Evolutionary conservation across 176 grass and related monocot species (phyloP), one percentile per base, ranked within the genome.

Genomic region (Oryza rufipogon): DNA sequence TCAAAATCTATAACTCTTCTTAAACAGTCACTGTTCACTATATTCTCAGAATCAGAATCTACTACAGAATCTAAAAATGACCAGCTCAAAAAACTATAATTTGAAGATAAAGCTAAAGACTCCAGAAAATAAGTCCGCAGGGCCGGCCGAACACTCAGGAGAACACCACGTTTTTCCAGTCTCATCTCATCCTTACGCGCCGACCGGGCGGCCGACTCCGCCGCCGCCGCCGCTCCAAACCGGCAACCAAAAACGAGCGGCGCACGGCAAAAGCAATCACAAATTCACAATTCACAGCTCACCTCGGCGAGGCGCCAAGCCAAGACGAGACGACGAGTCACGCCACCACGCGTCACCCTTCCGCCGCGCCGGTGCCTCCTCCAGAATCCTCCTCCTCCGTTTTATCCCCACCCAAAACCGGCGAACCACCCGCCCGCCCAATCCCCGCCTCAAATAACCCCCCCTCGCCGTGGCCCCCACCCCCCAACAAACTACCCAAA

Each of bases 391-490:
- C 23, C 23, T 23, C 58, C 56, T 63, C 58, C 67, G 19, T 11
- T 73, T 82, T 33, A 73, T 33, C 81, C 28, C 41, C 12, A 66
- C 60, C 71, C 71, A 68, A 84, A 88, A 44, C 81, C 58, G 75
- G 81, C 86, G 45, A 81, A 46, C 70, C 45, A 36, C 20, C 67
- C 54, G 26, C 64, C 54, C 19, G 76, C 45, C 49, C 69, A 52
- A 76, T 81, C 72, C 83, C 54, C 56, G 9, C 82, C 87, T 85
- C 71, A 85, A 65, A 75, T 75, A 89, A 85, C 61, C 0, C 7
- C 49, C 10, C 51, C 68, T 64, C 71, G 33, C 78, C 66, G n/a
- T 51, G 87, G 65, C 77, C 87, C 87, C 87, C 77, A 76, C 82
- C 71, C 82, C 64, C 41, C 1, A 22, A 9, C 70, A 46, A 22